phyloP scores from a whole-genome alignment of 1,284 basidiomycete genomes.

The Apiotrichum gracile region DNA sequence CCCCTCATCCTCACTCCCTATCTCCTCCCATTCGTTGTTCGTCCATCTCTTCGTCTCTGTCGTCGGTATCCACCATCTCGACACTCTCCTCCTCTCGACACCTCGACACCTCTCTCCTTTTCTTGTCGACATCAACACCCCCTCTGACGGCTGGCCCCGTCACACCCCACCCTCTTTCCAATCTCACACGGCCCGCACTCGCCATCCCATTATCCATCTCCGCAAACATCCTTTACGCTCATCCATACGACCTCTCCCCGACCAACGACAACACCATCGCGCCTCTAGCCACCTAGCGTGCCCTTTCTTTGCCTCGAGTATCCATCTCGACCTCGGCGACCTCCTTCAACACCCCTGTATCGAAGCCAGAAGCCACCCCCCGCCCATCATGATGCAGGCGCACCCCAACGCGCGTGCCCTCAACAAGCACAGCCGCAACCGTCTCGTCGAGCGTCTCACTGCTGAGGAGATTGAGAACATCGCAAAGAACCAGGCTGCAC shows the following conservation, averaged over 20 bases:
- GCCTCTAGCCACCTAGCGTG: too few species aligned
- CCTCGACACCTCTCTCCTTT: not conserved
- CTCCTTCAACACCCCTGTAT: too few species aligned
- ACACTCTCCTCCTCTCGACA: not conserved
- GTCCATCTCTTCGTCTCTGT: too few species aligned
- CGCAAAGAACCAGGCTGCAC: not conserved
- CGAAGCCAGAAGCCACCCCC: too few species aligned
- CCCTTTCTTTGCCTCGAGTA: too few species aligned
- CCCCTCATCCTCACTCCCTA: too few species aligned
- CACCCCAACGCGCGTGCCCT: not conserved
- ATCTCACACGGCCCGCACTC: not conserved
- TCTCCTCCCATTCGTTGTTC: too few species aligned
- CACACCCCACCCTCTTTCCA: not conserved
- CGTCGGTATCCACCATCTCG: not conserved
- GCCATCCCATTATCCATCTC: not conserved
- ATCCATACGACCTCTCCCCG: not conserved
- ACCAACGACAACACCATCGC: too few species aligned
- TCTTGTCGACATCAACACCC: not conserved
- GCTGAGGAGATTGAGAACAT: not conserved
- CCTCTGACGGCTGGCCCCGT: not conserved
- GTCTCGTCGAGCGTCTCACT: not conserved
- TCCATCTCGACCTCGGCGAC: too few species aligned
- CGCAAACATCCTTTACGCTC: not conserved
- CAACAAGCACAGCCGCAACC: not conserved
- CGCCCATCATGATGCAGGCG: not conserved